Evolutionary conservation across 352 stramenopile genomes (phyloP).

Genomic region (Globisporangium middletonii): DNA sequence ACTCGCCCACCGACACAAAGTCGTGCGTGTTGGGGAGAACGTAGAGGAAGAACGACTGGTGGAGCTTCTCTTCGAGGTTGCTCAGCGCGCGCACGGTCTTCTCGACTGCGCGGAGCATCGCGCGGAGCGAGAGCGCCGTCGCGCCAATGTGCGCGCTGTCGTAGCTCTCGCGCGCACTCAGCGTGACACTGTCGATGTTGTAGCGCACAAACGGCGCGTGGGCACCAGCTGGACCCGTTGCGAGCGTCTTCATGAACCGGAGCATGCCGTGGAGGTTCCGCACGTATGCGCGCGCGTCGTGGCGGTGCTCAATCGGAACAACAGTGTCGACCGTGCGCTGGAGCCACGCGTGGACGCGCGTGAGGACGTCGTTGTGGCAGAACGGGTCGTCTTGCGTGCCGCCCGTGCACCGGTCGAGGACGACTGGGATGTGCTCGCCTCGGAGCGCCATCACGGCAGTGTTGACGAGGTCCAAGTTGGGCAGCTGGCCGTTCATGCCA

Average conservation of each 20-base stretch:
- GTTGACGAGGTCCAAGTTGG: constrained; percentile 86
- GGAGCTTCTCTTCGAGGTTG: constrained; percentile 86
- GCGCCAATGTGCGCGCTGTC: constrained; percentile 8
- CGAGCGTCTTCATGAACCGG: constrained; percentile 75
- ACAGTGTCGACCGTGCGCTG: neutral
- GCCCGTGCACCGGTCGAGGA: constrained; percentile 41
- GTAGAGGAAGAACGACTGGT: constrained; percentile 88
- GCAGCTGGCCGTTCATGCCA: constrained; percentile 79
- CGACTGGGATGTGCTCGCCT: constrained; percentile 36
- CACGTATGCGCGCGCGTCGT: constrained; percentile 33
- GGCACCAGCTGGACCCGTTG: constrained; percentile 47
- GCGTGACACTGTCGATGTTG: constrained; percentile 81
- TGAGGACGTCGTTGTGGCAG: constrained; percentile 12
- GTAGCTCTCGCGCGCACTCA: constrained; percentile 18
- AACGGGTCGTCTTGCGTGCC: constrained; percentile 1
- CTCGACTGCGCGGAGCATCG: constrained; percentile 50
- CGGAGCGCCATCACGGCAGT: constrained; percentile 47
- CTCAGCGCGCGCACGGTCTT: constrained; percentile 71
- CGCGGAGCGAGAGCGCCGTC: constrained; percentile 22
- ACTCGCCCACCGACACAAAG: constrained; percentile 86
- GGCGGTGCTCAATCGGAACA: constrained; percentile 16
- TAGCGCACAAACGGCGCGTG: constrained; percentile 82
- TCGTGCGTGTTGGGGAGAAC: constrained; percentile 60
- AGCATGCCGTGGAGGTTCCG: constrained; percentile 59
- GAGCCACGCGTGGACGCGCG: constrained; percentile 4